Evolutionary conservation across 2,329 filamentous ascomycete species (phyloP).

Genomic region (Penicillium sp.): DNA sequence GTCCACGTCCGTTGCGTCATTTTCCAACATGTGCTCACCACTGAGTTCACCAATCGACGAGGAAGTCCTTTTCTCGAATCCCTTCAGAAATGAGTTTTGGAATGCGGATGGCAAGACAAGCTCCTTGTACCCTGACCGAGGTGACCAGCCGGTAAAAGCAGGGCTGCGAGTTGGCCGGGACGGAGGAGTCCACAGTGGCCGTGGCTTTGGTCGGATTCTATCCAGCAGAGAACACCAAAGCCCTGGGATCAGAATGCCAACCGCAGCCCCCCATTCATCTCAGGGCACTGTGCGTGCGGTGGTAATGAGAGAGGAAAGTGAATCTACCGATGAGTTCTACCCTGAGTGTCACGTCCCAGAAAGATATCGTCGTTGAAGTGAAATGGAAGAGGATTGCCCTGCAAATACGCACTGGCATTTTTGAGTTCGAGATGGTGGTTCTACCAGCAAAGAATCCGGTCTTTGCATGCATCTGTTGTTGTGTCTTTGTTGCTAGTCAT

Average conservation of each 20-base stretch:
- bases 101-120: constrained; percentile 29
- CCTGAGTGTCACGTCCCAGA: background rate
- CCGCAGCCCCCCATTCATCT: background rate
- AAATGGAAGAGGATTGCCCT: background rate
- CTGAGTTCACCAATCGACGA: constrained; percentile 21
- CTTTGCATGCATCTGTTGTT: background rate
- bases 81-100: constrained; percentile 29
- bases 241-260: background rate
- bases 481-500: background rate
- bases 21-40: constrained; percentile 20
- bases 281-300: background rate
- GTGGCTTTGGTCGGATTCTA: constrained; percentile 18
- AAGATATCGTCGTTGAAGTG: background rate
- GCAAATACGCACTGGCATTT: background rate
- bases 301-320: constrained; percentile 9
- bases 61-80: constrained; percentile 20
- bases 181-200: constrained; percentile 21
- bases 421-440: background rate
- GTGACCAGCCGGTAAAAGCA: constrained; percentile 25
- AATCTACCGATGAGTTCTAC: constrained; percentile 17
- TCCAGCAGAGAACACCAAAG: constrained; percentile 14
- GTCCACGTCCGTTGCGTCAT: constrained; percentile 1
- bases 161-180: constrained; percentile 16
- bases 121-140: constrained; percentile 22
- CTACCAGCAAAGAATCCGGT: background rate